A percentile compares a stretch with the other conserved stretches of the same genome.
Conservation (phyloP, 495 filamentous ascomycete species). For the Saxophila tyrrhenica region DNA sequence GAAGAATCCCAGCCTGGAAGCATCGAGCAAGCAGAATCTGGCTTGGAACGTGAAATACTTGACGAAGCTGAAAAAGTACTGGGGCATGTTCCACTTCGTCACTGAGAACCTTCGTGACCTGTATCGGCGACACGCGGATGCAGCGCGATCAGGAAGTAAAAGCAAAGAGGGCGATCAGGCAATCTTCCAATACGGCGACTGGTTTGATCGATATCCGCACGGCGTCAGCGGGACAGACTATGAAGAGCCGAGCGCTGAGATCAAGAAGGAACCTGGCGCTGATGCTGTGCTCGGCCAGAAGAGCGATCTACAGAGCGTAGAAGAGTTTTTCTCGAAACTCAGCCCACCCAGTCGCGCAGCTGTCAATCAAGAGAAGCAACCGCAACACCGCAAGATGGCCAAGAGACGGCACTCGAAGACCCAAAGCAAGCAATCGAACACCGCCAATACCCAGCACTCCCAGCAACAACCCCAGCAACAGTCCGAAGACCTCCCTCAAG, state of each 20-base stretch:
- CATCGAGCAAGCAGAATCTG: constrained; percentile 72
- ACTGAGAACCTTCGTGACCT: constrained; percentile 84
- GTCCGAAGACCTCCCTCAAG: constrained; percentile 5
- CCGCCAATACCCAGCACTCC: constrained; percentile 16
- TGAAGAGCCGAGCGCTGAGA: constrained; percentile 58
- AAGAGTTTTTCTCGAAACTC: constrained; percentile 84
- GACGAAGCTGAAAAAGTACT: constrained; percentile 88
- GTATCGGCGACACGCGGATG: constrained; percentile 76
- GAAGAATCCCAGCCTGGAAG: constrained; percentile 61
- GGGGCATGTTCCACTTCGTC: constrained; percentile 97
- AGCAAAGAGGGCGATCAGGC: constrained; percentile 27
- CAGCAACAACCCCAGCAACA: constrained; percentile 19
- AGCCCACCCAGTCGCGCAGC: constrained; percentile 50
- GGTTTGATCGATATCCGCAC: constrained; percentile 92
- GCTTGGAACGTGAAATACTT: constrained; percentile 81
- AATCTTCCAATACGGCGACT: constrained; percentile 95
- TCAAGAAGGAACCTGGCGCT: constrained; percentile 58
- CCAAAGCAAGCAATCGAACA: constrained; percentile 7
- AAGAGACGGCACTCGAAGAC: constrained; percentile 26
- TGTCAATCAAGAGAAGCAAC: constrained; percentile 8
- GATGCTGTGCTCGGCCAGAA: constrained; percentile 77
- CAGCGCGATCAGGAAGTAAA: constrained; percentile 43
- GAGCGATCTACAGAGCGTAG: constrained; percentile 80
- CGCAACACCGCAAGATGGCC: constrained; percentile 24
- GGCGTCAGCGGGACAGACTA: constrained; percentile 76